phyloP scores from a whole-genome alignment of 306 rosid species.

The Amphicarpaea edgeworthii region DNA sequence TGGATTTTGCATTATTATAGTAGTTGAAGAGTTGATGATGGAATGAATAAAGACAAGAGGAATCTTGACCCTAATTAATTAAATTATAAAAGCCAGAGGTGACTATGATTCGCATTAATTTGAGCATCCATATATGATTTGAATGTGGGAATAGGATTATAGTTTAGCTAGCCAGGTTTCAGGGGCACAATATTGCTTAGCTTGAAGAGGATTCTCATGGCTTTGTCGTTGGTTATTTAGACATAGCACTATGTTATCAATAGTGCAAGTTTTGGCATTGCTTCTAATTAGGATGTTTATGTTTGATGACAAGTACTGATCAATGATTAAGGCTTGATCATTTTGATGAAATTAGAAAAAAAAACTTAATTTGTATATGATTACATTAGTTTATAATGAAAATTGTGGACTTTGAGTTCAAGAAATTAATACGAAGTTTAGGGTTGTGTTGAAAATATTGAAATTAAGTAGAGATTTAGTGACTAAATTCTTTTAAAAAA shows the following conservation, averaged over 20 bases:
- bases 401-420: no score
- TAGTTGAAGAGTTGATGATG: not conserved
- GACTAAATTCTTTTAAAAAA: no score
- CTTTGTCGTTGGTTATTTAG: not conserved
- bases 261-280: not conserved
- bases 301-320: not conserved
- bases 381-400: not conserved
- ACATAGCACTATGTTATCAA: not conserved
- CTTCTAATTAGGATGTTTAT: not conserved
- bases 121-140: slow-evolving; percentile 1
- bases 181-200: not conserved
- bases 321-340: not conserved
- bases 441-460: no score
- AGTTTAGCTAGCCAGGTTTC: not conserved
- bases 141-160: not conserved
- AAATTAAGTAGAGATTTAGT: no score
- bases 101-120: not conserved
- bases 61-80: not conserved
- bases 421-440: no score
- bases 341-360: not conserved
- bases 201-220: not conserved
- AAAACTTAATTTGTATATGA: not conserved
- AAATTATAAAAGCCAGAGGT: not conserved
- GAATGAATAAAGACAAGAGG: not conserved
- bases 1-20: not conserved